phyloP scores from a whole-genome alignment of 2,329 filamentous ascomycete genomes.

The Phoma sp. region DNA sequence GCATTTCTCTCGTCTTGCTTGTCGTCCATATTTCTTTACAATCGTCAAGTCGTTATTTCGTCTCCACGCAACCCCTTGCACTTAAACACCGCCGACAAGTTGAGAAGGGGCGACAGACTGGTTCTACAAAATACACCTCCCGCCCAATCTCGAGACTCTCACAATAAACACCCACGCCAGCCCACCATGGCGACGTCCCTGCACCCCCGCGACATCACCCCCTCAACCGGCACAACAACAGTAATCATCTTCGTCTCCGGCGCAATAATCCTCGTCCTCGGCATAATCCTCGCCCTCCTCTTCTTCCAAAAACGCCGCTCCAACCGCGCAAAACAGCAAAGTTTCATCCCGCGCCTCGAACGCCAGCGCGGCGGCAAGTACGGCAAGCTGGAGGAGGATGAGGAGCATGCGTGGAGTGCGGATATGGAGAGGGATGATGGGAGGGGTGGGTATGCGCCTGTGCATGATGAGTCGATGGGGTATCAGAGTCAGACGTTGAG shows the following conservation, averaged over 20 bases:
- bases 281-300: slow-evolving; percentile 5
- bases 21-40: no score
- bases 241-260: slow-evolving; percentile 12
- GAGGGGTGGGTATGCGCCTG: slow-evolving; percentile 9
- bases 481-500: slow-evolving; percentile 15
- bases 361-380: slow-evolving; percentile 1
- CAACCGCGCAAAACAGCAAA: neutral
- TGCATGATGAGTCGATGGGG: slow-evolving; percentile 14
- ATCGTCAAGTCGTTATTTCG: no score
- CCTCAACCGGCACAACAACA: slow-evolving; percentile 4
- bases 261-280: slow-evolving; percentile 12
- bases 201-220: neutral
- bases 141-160: no score
- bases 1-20: neutral
- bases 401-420: slow-evolving; percentile 15
- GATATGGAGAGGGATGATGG: slow-evolving; percentile 4
- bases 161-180: no score
- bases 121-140: no score
- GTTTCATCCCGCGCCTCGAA: slow-evolving; percentile 3
- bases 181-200: neutral
- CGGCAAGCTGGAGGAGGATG: slow-evolving; percentile 13
- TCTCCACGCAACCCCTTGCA: no score
- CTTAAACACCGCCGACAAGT: no score
- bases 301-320: slow-evolving; percentile 10
- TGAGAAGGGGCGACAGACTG: no score